Evolutionary conservation across 139 green algal species (phyloP).

Genomic region (Deuterostichococcus epilithicus): DNA sequence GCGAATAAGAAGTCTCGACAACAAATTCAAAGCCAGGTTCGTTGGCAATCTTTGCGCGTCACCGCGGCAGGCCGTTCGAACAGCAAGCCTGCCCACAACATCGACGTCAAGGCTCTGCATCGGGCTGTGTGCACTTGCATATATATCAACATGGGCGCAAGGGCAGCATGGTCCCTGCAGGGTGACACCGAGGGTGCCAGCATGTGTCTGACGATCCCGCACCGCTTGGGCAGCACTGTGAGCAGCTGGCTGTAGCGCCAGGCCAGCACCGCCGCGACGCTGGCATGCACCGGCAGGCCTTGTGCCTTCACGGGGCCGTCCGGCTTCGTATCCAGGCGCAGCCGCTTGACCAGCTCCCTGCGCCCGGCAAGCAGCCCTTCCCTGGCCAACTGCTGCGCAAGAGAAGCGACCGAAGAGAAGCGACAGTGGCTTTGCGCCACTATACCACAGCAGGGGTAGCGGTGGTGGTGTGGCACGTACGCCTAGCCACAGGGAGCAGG

Average conservation of each 20-base stretch:
- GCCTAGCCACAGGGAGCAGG: not conserved
- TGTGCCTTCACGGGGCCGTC: not conserved
- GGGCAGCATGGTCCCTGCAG: not conserved
- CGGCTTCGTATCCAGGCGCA: constrained; percentile 11
- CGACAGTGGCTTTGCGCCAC: not conserved
- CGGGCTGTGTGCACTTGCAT: no score
- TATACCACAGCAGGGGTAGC: not conserved
- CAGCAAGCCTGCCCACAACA: no score
- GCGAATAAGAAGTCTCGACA: no score
- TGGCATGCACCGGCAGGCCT: constrained; percentile 48
- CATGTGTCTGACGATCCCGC: no score
- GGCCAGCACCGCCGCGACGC: constrained; percentile 40
- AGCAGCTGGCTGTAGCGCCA: constrained; percentile 79
- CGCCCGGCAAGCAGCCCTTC: not conserved
- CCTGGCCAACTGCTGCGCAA: not conserved
- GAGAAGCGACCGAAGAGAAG: not conserved
- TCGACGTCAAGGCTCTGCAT: no score
- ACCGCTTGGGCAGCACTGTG: constrained; percentile 56
- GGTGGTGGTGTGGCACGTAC: not conserved
- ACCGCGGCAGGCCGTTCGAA: no score
- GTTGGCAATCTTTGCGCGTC: no score
- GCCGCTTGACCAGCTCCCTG: constrained; percentile 27
- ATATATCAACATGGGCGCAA: not conserved
- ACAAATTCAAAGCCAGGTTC: no score
- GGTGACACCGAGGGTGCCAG: no score